These are phyloP conservation scores for Physcia stellaris DNA, from an alignment of 495 filamentous ascomycete genomes.

Conservation along the genomic window DNA sequence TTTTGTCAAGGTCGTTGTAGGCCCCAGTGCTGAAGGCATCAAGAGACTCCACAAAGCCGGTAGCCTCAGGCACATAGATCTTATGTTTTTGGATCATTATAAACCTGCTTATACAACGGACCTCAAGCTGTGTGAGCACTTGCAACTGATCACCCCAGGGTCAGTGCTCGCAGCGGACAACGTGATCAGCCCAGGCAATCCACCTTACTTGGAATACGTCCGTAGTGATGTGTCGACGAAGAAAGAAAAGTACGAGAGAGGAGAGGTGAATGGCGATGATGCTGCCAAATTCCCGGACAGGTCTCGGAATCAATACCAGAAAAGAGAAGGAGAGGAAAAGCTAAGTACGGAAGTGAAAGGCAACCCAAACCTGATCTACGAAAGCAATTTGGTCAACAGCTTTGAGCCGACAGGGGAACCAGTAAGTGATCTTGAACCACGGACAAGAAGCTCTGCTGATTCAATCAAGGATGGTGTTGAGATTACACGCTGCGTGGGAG, in stretches of 20 bases:
- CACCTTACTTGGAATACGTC: constrained; percentile 52
- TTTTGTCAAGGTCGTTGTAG: constrained; percentile 50
- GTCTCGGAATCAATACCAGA: constrained; percentile 25
- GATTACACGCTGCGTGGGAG: constrained; percentile 48
- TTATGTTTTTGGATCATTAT: constrained; percentile 59
- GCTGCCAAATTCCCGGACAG: constrained; percentile 20
- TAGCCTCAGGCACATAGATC: constrained; percentile 36
- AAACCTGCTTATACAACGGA: constrained; percentile 52
- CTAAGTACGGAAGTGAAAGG: constrained; percentile 37
- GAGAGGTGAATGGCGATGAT: constrained; percentile 18
- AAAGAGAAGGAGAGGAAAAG: constrained; percentile 24
- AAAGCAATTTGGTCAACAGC: constrained; percentile 50
- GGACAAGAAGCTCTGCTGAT: constrained; percentile 7
- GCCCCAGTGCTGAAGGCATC: constrained; percentile 42
- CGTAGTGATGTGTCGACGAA: constrained; percentile 40
- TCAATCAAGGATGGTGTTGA: constrained; percentile 52
- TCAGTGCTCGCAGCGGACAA: constrained; percentile 55
- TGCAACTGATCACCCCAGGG: constrained; percentile 41
- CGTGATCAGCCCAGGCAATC: constrained; percentile 57
- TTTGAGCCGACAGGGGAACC: constrained; percentile 50
- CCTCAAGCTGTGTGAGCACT: constrained; percentile 53
- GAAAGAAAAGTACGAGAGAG: constrained; percentile 20
- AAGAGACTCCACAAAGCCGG: constrained; percentile 34
- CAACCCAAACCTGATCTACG: constrained; percentile 56
- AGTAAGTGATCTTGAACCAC: constrained; percentile 25